Evolutionary conservation across 2,329 filamentous ascomycete species (phyloP), one percentile per base, ranked within the genome.

Genomic region (Botrytis fragariae): DNA sequence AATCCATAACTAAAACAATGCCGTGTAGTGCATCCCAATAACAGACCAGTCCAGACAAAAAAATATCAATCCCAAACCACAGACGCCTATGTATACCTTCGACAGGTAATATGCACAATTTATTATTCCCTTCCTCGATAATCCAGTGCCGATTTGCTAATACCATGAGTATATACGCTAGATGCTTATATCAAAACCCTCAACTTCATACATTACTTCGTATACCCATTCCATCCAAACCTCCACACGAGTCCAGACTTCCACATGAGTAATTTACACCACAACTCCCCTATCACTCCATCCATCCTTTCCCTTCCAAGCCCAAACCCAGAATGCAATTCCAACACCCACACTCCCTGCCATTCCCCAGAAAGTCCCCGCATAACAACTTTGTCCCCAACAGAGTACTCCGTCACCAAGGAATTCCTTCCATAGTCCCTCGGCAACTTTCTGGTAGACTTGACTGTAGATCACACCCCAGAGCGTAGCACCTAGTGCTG

Each of bases 401-500:
- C 95, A 98, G 77, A 97, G 88, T 2, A 87, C 83, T 74, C 88
- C 85, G 14, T 85, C 79, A 76, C 80, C 3, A 76, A 82, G 73
- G 75, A 39, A 42, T 22, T 80, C 77, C 83, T 82, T 72, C 84
- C 83, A 32, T 81, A 44, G 74, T 77, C 82, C 81, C 65, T 83
- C 83, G 0, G 91, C 90, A 1, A 88, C 92, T 61, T 86, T 86
- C 82, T 96, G 91, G 79, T 97, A 97, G 3, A 93, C 90, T 0
- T 86, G 88, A 9, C 92, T 93, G 81, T 98, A 99, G n/a, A 98
- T 85, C 0, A 96, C 82, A 0, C 95, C 94, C 94, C 95, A 99
- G 45, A 97, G 87, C 0, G 94, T 94, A 0, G 95, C 94, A 0
- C 95, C 96, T 0, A 92, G 83, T 0, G 96, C 96, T 4, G 96